These are phyloP conservation scores for Prunus fruticosa DNA, from an alignment of 306 rosid genomes.

Conservation along the genomic window DNA sequence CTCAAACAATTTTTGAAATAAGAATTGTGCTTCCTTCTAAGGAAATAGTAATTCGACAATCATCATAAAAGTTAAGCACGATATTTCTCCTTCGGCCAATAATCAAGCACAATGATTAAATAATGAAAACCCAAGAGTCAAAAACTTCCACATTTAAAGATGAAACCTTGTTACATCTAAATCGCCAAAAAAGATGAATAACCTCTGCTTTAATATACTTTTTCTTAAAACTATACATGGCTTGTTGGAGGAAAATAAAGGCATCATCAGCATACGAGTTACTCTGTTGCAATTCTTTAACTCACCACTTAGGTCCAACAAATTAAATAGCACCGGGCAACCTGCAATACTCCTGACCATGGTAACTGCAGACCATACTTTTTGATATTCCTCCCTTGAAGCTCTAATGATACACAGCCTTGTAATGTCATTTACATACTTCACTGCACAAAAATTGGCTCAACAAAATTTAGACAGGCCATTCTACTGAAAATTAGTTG, in stretches of 20 bases:
- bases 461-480: neutral
- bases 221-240: neutral
- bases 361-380: slow-evolving; percentile 77
- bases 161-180: neutral
- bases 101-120: neutral
- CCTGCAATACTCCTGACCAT: slow-evolving; percentile 64
- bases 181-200: too few species aligned
- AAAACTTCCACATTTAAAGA: neutral
- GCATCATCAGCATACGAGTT: neutral
- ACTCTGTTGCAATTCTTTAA: neutral
- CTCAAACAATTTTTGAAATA: neutral
- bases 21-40: neutral
- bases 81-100: neutral
- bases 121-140: neutral
- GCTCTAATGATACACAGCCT: slow-evolving; percentile 68
- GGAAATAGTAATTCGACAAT: neutral
- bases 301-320: slow-evolving; percentile 71
- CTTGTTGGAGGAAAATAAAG: neutral
- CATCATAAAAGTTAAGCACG: neutral
- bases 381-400: slow-evolving; percentile 70
- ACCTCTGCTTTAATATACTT: neutral
- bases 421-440: slow-evolving; percentile 76
- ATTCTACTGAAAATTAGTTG: neutral
- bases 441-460: slow-evolving; percentile 40
- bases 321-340: slow-evolving; percentile 56